Conservation (phyloP, 1,139 yeast species). For the Nematodospora anomalae region DNA sequence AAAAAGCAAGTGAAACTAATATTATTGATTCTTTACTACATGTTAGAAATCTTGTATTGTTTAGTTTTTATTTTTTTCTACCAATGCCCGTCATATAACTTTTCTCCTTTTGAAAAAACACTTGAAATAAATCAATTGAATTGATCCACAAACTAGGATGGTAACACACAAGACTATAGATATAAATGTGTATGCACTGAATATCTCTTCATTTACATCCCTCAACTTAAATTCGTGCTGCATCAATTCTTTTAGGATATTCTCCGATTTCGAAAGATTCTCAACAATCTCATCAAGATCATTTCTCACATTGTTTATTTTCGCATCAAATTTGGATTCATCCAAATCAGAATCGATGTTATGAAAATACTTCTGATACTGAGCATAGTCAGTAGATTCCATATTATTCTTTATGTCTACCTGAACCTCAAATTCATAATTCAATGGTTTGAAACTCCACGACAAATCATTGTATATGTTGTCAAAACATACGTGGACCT, state of each 20-base stretch:
- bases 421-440: constrained; percentile 33
- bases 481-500: constrained; percentile 44
- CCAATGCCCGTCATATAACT: constrained; percentile 9
- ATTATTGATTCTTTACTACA: too few species aligned
- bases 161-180: constrained; percentile 28
- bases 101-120: constrained; percentile 28
- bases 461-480: constrained; percentile 43
- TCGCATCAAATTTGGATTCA: constrained; percentile 34
- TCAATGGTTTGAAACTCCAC: constrained; percentile 41
- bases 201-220: constrained; percentile 43
- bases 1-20: too few species aligned
- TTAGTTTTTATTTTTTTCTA: too few species aligned
- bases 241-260: constrained; percentile 28
- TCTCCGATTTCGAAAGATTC: constrained; percentile 29
- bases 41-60: too few species aligned
- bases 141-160: constrained; percentile 30
- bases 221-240: constrained; percentile 38
- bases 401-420: constrained; percentile 37
- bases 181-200: constrained; percentile 30
- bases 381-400: constrained; percentile 36
- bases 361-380: constrained; percentile 35
- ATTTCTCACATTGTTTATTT: constrained; percentile 28
- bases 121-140: constrained; percentile 31
- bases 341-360: constrained; percentile 19
- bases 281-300: constrained; percentile 35